Conservation (phyloP, 2,329 filamentous ascomycete genomes). For the Colletotrichum tanaceti region DNA sequence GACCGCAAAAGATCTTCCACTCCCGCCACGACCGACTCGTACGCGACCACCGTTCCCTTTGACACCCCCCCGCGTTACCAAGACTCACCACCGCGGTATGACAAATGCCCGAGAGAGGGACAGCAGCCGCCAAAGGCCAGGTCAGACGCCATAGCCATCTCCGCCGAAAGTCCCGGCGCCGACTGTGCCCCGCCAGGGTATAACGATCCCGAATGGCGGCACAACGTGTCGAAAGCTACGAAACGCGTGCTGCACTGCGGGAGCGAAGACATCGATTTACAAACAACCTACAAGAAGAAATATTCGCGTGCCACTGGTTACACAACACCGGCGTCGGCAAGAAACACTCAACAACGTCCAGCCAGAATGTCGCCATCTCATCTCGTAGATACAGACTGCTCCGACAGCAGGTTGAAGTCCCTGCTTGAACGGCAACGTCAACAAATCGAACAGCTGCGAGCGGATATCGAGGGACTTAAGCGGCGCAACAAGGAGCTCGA, state of each 20-base stretch:
- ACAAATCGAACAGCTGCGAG: conserved; percentile 6
- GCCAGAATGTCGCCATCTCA: not conserved
- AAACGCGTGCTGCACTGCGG: not conserved
- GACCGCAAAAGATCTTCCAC: not conserved
- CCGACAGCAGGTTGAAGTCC: not conserved
- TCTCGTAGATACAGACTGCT: not conserved
- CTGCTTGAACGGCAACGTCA: conserved; percentile 11
- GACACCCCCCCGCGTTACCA: conserved; percentile 8
- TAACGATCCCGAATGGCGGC: not conserved
- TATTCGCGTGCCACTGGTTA: not conserved
- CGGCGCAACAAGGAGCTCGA: conserved; percentile 15
- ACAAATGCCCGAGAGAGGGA: not conserved
- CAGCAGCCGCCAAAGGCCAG: not conserved
- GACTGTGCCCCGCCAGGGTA: conserved; percentile 3
- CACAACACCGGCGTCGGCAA: not conserved
- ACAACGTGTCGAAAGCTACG: not conserved
- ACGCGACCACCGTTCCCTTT: conserved; percentile 9
- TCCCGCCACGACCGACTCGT: conserved; percentile 7
- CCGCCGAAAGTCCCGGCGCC: not conserved
- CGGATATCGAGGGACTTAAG: conserved; percentile 15
- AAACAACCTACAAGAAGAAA: not conserved
- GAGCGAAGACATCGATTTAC: not conserved
- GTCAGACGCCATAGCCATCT: not conserved
- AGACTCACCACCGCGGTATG: conserved; percentile 20
- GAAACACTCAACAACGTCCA: not conserved